Evolutionary conservation across 2,329 filamentous ascomycete genomes (phyloP).

Genomic region (Colletotrichum euphorbiae): DNA sequence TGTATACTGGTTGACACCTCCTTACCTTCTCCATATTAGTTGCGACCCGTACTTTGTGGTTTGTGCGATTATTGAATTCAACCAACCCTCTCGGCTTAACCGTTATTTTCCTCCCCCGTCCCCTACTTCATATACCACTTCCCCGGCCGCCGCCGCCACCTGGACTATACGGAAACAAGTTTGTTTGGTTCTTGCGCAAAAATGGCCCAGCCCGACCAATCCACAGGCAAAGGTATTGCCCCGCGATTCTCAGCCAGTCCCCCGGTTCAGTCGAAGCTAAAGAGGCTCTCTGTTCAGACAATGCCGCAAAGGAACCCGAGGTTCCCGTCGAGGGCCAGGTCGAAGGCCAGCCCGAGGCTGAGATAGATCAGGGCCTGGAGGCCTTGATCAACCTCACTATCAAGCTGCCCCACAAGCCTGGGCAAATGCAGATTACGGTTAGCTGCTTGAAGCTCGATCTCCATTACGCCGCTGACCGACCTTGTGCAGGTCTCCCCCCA

Average conservation of each 20-base stretch:
- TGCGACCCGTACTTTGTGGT: slow-evolving; percentile 27
- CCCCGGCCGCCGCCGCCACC: not conserved
- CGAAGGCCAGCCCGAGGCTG: slow-evolving; percentile 20
- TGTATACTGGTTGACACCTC: slow-evolving; percentile 20
- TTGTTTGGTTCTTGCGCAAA: not conserved
- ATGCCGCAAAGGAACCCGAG: slow-evolving; percentile 29
- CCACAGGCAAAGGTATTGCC: slow-evolving; percentile 35
- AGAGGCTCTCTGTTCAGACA: slow-evolving; percentile 12
- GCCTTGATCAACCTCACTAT: slow-evolving; percentile 75
- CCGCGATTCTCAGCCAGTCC: not conserved
- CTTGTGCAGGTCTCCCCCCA: slow-evolving; percentile 80
- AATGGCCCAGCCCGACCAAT: slow-evolving; percentile 38
- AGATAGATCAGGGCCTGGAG: slow-evolving; percentile 36
- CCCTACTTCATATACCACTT: not conserved
- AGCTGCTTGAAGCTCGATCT: slow-evolving; percentile 44
- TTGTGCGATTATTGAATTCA: slow-evolving; percentile 34
- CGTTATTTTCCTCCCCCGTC: not conserved
- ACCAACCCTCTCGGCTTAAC: slow-evolving; percentile 23
- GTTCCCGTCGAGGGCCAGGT: slow-evolving; percentile 12
- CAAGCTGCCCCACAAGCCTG: slow-evolving; percentile 82
- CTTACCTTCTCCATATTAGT: slow-evolving; percentile 23
- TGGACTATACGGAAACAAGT: not conserved
- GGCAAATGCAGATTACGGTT: slow-evolving; percentile 88
- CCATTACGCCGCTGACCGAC: slow-evolving; percentile 23
- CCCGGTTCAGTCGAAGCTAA: slow-evolving; percentile 20